Base-by-base conservation (phyloP, 2,329 filamentous ascomycete genomes). In the Incumbomyces delicatus region DNA sequence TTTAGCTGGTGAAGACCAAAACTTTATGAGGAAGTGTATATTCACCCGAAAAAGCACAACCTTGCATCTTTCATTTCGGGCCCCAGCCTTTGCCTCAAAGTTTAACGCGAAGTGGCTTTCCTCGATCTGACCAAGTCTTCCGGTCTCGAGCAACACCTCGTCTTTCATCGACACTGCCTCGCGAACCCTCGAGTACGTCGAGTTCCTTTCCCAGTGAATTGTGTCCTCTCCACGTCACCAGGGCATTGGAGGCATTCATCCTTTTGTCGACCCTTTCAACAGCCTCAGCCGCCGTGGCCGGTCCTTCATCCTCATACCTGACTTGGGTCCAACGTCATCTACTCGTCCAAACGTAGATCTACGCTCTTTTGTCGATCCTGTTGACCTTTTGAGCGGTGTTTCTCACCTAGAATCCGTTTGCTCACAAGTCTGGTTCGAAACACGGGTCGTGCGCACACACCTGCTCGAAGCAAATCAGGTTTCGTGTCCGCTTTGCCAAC, bases 341-440 rank as follows among this genome's bases (percentile, higher is more conserved):
- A n/a, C 30, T 42, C 27, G 32, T 10, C 10, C 35, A 12, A 32
- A 44, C 14, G 34, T 12, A 12, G 22, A 36, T 11, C 16, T 27
- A 18, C 32, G 13, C 30, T 14, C 12, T 17, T 22, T 44, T 31
- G 16, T 13, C 34, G 33, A 38, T 8, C n/a, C 42, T 20, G 20
- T 30, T 35, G 13, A 27, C 29, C 18, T 13, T 36, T 31, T 36
- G n/a, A 32, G 14, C 34, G 30, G 16, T 37, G n/a, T 38, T 27
- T 22, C 41, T 6, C 29, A 16, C 16, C 33, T 22, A 37, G 33
- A 22, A 33, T 45, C 38, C 33, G 42, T 45, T 45, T 45, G 42
- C 42, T 45, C 33, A 31, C 30, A 37, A 45, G 31, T 44, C 42
- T 45, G 42, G 22, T 18, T 31, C 7, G 14, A 16, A 17, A 38